Percentiles rank a stretch among this genome's conserved stretches.
Evolutionary conservation across 208 protist species (phyloP).

Genomic region (Leishmania major): DNA sequence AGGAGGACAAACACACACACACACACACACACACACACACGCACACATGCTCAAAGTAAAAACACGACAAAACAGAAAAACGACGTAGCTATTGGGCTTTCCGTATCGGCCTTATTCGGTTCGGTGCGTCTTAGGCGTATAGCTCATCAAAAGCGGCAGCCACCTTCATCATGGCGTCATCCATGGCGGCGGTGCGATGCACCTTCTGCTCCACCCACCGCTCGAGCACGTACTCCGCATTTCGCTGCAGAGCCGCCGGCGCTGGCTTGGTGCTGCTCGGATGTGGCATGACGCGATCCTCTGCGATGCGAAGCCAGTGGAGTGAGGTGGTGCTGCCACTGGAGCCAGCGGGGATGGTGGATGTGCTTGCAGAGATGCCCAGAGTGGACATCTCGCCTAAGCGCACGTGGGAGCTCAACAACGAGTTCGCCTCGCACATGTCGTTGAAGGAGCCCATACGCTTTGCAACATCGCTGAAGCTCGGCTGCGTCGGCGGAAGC

Average conservation of each 20-base stretch:
- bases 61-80: not conserved
- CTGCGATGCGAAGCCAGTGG: conserved; percentile 9
- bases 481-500: not conserved
- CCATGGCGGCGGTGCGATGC: not conserved
- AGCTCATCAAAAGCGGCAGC: conserved; percentile 1
- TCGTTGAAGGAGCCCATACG: not conserved
- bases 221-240: conserved; percentile 14
- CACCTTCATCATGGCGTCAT: conserved; percentile 15
- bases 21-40: not conserved
- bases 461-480: not conserved
- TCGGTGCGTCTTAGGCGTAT: not conserved
- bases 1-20: not conserved
- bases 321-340: conserved; percentile 8
- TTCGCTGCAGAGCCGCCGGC: not conserved
- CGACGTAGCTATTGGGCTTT: not conserved
- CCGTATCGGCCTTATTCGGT: not conserved
- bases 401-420: conserved; percentile 18
- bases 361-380: conserved; percentile 15
- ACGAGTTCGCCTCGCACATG: conserved; percentile 12
- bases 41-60: not conserved
- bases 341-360: not conserved
- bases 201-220: conserved; percentile 10
- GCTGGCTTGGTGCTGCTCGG: not conserved
- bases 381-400: conserved; percentile 18
- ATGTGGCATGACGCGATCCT: not conserved